phyloP scores from a whole-genome alignment of 2,329 filamentous ascomycete species.

The Colletotrichum cordylinicola region DNA sequence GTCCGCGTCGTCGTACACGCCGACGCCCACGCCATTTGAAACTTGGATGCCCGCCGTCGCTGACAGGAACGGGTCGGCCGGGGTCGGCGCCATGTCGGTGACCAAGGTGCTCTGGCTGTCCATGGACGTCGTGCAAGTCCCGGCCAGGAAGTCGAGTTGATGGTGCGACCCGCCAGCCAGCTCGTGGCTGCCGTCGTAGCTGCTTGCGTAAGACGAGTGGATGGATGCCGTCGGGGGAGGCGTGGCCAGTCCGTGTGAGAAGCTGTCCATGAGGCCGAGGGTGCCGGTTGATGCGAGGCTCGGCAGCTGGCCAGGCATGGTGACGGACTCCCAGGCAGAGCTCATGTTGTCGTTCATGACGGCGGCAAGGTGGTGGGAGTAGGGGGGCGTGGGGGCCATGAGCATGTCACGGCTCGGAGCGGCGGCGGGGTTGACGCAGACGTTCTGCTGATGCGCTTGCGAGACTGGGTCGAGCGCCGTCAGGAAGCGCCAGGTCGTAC shows the following conservation, averaged over 20 bases:
- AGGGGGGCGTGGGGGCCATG: slow-evolving; percentile 59
- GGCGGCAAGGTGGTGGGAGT: slow-evolving; percentile 52
- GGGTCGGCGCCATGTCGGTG: slow-evolving; percentile 14
- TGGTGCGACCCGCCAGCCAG: slow-evolving; percentile 18
- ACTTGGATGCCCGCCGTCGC: slow-evolving; percentile 24
- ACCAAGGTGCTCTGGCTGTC: slow-evolving; percentile 23
- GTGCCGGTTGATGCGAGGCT: slow-evolving; percentile 37
- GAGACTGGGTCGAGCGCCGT: slow-evolving; percentile 65
- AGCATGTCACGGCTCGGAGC: slow-evolving; percentile 43
- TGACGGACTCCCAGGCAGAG: slow-evolving; percentile 49
- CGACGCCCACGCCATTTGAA: slow-evolving; percentile 17
- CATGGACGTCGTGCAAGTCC: slow-evolving; percentile 21
- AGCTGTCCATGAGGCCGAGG: slow-evolving; percentile 54
- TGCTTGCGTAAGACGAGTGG: slow-evolving; percentile 49
- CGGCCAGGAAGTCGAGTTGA: slow-evolving; percentile 20
- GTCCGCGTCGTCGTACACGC: slow-evolving; percentile 22
- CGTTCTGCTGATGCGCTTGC: slow-evolving; percentile 60
- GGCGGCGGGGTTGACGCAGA: slow-evolving; percentile 28
- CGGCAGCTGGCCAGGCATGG: slow-evolving; percentile 36
- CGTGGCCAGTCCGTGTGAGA: slow-evolving; percentile 58
- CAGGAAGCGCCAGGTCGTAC: slow-evolving; percentile 67
- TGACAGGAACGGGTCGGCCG: slow-evolving; percentile 22
- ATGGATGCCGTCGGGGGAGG: slow-evolving; percentile 61
- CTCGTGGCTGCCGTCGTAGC: slow-evolving; percentile 43
- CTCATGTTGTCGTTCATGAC: slow-evolving; percentile 64